Evolutionary conservation across 495 filamentous ascomycete genomes (phyloP).

Genomic region (Aspergillus bertholletiae): DNA sequence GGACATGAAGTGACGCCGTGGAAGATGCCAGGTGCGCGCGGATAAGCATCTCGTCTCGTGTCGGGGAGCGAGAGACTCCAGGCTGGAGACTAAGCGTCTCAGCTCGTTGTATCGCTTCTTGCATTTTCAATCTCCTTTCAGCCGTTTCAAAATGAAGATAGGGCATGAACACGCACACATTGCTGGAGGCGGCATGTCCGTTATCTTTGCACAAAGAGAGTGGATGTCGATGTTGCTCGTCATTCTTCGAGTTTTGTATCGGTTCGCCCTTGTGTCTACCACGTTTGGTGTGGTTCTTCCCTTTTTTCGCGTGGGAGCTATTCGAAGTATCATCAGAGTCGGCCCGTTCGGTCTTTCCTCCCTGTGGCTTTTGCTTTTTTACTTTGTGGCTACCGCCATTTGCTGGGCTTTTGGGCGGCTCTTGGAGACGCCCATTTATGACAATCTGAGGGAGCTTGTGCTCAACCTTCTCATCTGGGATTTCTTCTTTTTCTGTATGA

Average conservation of each 20-base stretch:
- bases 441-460: slow-evolving; percentile 13
- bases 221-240: slow-evolving; percentile 21
- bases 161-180: slow-evolving; percentile 65
- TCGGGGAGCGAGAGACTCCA: slow-evolving; percentile 26
- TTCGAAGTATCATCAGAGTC: slow-evolving; percentile 33
- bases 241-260: slow-evolving; percentile 35
- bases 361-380: slow-evolving; percentile 27
- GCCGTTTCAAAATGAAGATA: slow-evolving; percentile 67
- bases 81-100: slow-evolving; percentile 25
- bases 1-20: slow-evolving; percentile 58
- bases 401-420: slow-evolving; percentile 1
- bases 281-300: slow-evolving; percentile 33
- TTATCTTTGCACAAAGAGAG: slow-evolving; percentile 31
- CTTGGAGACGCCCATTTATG: slow-evolving; percentile 16
- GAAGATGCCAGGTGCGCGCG: slow-evolving; percentile 54
- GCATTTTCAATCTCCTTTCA: slow-evolving; percentile 54
- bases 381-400: neutral
- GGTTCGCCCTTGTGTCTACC: slow-evolving; percentile 35
- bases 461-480: slow-evolving; percentile 27
- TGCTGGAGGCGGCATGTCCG: slow-evolving; percentile 22
- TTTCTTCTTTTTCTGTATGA: slow-evolving; percentile 41
- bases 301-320: slow-evolving; percentile 30
- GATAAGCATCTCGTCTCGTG: slow-evolving; percentile 61
- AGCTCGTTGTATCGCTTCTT: slow-evolving; percentile 52
- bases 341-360: slow-evolving; percentile 24